Conservation (phyloP, 768 basidiomycete genomes). For the Suillus plorans region DNA sequence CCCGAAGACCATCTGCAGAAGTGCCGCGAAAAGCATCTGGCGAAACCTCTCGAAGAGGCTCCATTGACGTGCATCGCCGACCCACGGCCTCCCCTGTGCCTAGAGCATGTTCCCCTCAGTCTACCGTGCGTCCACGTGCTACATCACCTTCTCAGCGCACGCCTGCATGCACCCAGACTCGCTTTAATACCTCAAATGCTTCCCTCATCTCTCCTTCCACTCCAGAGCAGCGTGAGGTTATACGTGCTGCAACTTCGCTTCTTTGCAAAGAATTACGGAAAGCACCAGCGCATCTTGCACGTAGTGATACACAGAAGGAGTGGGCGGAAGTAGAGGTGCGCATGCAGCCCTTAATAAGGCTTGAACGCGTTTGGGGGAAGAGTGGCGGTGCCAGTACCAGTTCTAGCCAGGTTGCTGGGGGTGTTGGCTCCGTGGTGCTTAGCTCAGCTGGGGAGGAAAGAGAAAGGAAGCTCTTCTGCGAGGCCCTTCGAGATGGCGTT, state of each 20-base stretch:
- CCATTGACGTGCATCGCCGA: constrained; percentile 27
- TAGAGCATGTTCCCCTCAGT: constrained; percentile 44
- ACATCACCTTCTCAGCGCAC: constrained; percentile 46
- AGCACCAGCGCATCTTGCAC: constrained; percentile 56
- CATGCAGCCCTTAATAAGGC: constrained; percentile 55
- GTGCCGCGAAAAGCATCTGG: constrained; percentile 33
- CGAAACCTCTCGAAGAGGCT: constrained; percentile 17
- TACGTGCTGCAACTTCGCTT: constrained; percentile 62
- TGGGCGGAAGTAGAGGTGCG: constrained; percentile 78
- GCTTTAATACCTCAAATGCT: constrained; percentile 58
- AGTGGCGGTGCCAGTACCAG: constrained; percentile 48
- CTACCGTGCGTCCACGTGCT: constrained; percentile 42
- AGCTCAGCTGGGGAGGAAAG: constrained; percentile 67
- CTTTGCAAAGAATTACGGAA: constrained; percentile 66
- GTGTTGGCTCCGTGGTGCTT: constrained; percentile 34
- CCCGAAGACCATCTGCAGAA: constrained; percentile 40
- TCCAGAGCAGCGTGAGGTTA: constrained; percentile 63
- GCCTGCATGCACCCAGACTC: constrained; percentile 48
- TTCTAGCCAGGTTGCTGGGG: constrained; percentile 39
- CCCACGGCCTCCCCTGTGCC: constrained; percentile 29
- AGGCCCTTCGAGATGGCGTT: constrained; percentile 80
- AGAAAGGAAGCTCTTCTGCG: constrained; percentile 70
- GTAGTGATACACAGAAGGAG: constrained; percentile 51
- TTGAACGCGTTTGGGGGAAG: constrained; percentile 79
- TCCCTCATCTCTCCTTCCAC: constrained; percentile 51